Evolutionary conservation across 75 land plant genomes (phyloP).

Genomic region (Chamaecyparis obtusa): DNA sequence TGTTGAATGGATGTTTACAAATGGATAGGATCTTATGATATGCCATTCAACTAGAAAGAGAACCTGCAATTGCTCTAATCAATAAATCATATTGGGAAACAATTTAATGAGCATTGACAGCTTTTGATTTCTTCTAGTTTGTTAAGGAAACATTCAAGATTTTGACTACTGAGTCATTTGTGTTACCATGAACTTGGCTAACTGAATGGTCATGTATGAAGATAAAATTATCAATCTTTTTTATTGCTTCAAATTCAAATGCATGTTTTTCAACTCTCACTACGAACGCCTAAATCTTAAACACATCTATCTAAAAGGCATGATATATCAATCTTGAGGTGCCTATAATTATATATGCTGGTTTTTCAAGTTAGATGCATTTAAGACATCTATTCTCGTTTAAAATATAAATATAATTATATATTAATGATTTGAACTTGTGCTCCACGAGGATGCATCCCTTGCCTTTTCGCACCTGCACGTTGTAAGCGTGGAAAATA

Average conservation of each 20-base stretch:
- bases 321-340: too few species aligned
- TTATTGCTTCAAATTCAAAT: not conserved
- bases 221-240: not conserved
- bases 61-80: not conserved
- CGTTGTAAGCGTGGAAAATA: too few species aligned
- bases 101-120: not conserved
- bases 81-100: not conserved
- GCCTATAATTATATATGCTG: too few species aligned
- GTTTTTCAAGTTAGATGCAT: too few species aligned
- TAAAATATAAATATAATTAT: too few species aligned
- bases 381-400: too few species aligned
- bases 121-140: not conserved
- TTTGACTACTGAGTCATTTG: not conserved
- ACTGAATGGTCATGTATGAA: not conserved
- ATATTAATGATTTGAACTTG: too few species aligned
- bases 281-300: not conserved
- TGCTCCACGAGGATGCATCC: too few species aligned
- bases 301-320: too few species aligned
- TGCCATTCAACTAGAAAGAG: not conserved
- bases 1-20: not conserved
- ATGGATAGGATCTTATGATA: not conserved
- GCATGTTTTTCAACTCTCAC: not conserved
- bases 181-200: not conserved
- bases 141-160: not conserved
- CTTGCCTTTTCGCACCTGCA: too few species aligned